phyloP scores from a whole-genome alignment of 2,329 filamentous ascomycete species.

The Cordyceps cicadae region DNA sequence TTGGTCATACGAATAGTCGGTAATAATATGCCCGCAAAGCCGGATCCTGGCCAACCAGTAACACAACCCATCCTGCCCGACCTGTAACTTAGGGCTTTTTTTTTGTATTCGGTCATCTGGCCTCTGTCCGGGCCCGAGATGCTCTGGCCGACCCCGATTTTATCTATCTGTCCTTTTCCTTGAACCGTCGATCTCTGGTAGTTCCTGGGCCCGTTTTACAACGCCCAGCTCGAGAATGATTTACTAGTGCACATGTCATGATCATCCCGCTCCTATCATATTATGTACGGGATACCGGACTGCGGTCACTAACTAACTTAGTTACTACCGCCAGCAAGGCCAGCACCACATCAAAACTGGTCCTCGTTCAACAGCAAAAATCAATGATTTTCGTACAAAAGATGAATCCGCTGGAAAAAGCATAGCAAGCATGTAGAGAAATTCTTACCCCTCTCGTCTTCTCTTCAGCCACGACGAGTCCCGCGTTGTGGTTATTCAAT shows the following conservation, averaged over 20 bases:
- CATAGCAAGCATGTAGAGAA: not conserved
- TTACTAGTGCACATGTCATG: no score
- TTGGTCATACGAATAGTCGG: not conserved
- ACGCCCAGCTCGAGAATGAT: not conserved
- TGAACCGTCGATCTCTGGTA: not conserved
- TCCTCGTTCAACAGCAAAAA: no score
- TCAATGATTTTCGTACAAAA: no score
- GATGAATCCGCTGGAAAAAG: no score
- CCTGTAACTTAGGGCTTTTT: conserved; percentile 1
- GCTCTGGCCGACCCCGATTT: conserved; percentile 6
- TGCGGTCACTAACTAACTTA: no score
- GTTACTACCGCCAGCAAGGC: no score
- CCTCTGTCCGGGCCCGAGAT: conserved; percentile 1
- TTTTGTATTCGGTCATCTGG: not conserved
- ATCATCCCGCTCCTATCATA: no score
- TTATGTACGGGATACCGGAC: no score
- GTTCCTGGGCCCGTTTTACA: not conserved
- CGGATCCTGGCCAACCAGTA: not conserved
- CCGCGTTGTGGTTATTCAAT: not conserved
- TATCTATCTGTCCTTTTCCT: not conserved
- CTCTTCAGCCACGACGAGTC: not conserved
- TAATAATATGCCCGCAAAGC: not conserved
- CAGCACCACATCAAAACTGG: no score
- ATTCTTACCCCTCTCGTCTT: no score
- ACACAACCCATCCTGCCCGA: no score